Evolutionary conservation across 306 rosid species (phyloP).

Genomic region (Dicorynia guianensis): DNA sequence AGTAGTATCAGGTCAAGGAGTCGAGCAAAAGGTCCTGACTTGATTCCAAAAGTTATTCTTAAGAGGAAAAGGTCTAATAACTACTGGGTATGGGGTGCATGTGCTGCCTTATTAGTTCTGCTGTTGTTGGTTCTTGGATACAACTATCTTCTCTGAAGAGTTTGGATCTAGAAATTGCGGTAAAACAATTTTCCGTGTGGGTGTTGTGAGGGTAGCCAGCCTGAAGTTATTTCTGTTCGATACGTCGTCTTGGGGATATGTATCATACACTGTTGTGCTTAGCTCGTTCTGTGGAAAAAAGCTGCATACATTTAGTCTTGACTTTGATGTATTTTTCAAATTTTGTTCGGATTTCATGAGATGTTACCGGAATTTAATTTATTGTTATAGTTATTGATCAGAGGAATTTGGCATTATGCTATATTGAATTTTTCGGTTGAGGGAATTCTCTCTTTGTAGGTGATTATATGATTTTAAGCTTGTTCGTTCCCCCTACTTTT

Average conservation of each 20-base stretch:
- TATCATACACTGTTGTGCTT: constrained; percentile 48
- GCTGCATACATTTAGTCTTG: constrained; percentile 35
- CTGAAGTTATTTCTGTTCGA: constrained; percentile 55
- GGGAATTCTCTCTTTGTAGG: no score
- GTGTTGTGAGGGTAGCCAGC: constrained; percentile 42
- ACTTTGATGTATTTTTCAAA: constrained; percentile 44
- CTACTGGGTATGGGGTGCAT: constrained; percentile 76
- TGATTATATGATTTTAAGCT: no score
- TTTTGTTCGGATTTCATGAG: constrained; percentile 45
- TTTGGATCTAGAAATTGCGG: constrained; percentile 37
- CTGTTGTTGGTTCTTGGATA: constrained; percentile 51
- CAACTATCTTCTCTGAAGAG: constrained; percentile 49
- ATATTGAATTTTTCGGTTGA: neutral
- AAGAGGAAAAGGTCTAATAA: constrained; percentile 69
- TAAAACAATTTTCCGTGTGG: constrained; percentile 39
- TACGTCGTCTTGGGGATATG: constrained; percentile 51
- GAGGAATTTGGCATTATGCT: constrained; percentile 2
- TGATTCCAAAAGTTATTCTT: constrained; percentile 67
- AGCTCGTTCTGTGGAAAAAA: constrained; percentile 38
- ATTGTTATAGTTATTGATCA: neutral
- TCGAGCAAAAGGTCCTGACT: constrained; percentile 61
- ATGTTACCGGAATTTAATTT: constrained; percentile 26
- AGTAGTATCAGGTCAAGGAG: constrained; percentile 44
- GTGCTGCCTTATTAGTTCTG: constrained; percentile 51
- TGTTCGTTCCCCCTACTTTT: no score